Conservation (phyloP, 257 asterid genomes). For the Solanum acaule region DNA sequence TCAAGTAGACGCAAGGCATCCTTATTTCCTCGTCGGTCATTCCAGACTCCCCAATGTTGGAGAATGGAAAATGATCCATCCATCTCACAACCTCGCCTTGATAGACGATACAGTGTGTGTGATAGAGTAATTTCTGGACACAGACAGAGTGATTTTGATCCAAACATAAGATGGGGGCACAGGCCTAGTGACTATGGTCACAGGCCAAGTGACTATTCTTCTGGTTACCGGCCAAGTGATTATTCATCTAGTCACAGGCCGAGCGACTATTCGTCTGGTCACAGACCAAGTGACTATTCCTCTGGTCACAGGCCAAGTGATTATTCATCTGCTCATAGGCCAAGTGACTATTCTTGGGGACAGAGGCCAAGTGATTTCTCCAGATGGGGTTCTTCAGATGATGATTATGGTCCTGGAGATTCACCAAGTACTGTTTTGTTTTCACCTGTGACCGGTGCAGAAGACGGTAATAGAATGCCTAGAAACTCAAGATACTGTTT, state of each 20-base stretch:
- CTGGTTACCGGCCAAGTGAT: slow-evolving; percentile 56
- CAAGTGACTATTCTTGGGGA: slow-evolving; percentile 85
- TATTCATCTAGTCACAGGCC: slow-evolving; percentile 58
- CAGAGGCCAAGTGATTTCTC: slow-evolving; percentile 88
- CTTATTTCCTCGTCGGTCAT: slow-evolving; percentile 75
- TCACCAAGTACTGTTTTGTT: slow-evolving; percentile 83
- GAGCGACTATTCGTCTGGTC: slow-evolving; percentile 58
- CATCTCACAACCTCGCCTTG: slow-evolving; percentile 61
- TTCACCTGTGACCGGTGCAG: slow-evolving; percentile 57
- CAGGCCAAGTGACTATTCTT: slow-evolving; percentile 62
- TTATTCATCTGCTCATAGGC: slow-evolving; percentile 63
- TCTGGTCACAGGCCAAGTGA: slow-evolving; percentile 72
- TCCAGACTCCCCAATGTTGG: slow-evolving; percentile 77
- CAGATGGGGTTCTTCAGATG: slow-evolving; percentile 79
- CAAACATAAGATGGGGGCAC: slow-evolving; percentile 26
- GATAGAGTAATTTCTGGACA: slow-evolving; percentile 78
- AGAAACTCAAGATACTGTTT: slow-evolving; percentile 62
- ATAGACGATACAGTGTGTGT: slow-evolving; percentile 77
- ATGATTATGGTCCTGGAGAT: slow-evolving; percentile 70
- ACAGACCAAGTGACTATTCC: slow-evolving; percentile 60
- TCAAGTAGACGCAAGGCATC: slow-evolving; percentile 58
- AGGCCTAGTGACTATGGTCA: slow-evolving; percentile 11
- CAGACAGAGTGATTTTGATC: slow-evolving; percentile 63
- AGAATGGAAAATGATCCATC: slow-evolving; percentile 60
- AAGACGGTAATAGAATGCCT: slow-evolving; percentile 31